Percentiles rank a stretch among this genome's conserved stretches.
phyloP scores from a whole-genome alignment of 192 early-diverging fungal genomes.

The Dimargaris cristalligena region DNA sequence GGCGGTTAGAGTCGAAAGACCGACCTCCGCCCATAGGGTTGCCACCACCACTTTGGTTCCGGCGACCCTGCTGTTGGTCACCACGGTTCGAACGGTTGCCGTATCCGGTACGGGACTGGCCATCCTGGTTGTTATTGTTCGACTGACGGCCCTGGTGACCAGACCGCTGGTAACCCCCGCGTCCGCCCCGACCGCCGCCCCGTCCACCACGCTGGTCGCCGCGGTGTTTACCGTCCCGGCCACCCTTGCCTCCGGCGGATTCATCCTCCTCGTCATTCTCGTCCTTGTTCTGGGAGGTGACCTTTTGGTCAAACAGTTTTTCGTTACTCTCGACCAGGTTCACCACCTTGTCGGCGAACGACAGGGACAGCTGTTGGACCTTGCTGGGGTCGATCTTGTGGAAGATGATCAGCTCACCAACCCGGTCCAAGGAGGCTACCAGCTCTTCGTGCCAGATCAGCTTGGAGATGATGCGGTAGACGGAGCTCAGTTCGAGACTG shows the following conservation, averaged over 20 bases:
- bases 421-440: slow-evolving; percentile 72
- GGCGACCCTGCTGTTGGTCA: neutral
- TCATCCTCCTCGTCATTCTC: slow-evolving; percentile 17
- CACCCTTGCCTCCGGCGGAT: slow-evolving; percentile 21
- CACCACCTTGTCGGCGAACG: slow-evolving; percentile 74
- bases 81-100: neutral
- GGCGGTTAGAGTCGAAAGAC: neutral
- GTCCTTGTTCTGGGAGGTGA: slow-evolving; percentile 23
- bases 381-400: slow-evolving; percentile 53
- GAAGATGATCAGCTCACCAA: slow-evolving; percentile 60
- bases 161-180: slow-evolving; percentile 16
- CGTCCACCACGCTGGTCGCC: slow-evolving; percentile 13
- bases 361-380: slow-evolving; percentile 72
- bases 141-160: slow-evolving; percentile 10
- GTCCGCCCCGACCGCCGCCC: slow-evolving; percentile 11
- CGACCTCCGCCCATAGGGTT: neutral
- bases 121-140: slow-evolving; percentile 9
- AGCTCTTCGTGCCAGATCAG: slow-evolving; percentile 93
- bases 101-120: slow-evolving; percentile 11
- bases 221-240: slow-evolving; percentile 14
- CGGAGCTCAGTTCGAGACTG: slow-evolving; percentile 41
- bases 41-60: neutral
- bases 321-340: slow-evolving; percentile 82
- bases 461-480: slow-evolving; percentile 67
- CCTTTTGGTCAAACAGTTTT: slow-evolving; percentile 65